phyloP scores from a whole-genome alignment of 2,329 filamentous ascomycete genomes.

The Sphaerostilbella broomeana region DNA sequence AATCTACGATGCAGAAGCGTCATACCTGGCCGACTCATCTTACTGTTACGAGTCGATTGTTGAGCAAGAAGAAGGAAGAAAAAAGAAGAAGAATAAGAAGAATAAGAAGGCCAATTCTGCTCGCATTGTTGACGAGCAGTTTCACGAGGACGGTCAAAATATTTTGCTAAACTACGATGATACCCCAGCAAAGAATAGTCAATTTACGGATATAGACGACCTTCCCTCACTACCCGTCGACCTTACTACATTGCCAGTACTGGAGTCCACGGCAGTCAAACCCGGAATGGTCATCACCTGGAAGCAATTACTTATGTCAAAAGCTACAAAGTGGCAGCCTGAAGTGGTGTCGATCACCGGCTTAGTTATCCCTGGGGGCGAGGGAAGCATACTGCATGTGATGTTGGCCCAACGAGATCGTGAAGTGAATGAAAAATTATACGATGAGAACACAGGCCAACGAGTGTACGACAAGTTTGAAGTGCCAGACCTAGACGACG shows the following conservation, averaged over 20 bases:
- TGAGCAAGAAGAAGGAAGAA: constrained; percentile 28
- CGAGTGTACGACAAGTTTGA: constrained; percentile 75
- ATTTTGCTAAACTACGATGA: constrained; percentile 37
- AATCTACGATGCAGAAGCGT: constrained; percentile 24
- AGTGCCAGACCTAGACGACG: constrained; percentile 57
- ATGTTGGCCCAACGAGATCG: constrained; percentile 65
- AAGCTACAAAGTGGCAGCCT: constrained; percentile 60
- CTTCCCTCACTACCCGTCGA: constrained; percentile 57
- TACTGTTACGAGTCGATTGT: constrained; percentile 29
- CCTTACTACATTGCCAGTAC: constrained; percentile 42
- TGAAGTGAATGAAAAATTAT: constrained; percentile 48
- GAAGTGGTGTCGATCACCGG: constrained; percentile 59
- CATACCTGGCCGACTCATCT: constrained; percentile 22
- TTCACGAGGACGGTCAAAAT: constrained; percentile 18
- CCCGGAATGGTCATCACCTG: constrained; percentile 62
- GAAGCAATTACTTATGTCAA: constrained; percentile 56
- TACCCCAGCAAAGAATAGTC: constrained; percentile 30
- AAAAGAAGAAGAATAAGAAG: constrained; percentile 27
- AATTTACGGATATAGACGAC: constrained; percentile 50
- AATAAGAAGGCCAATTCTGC: constrained; percentile 33
- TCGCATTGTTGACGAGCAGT: constrained; percentile 12
- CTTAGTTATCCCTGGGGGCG: constrained; percentile 50
- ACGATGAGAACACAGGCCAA: constrained; percentile 61
- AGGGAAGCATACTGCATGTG: constrained; percentile 49
- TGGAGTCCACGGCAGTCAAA: constrained; percentile 43